phyloP scores from a whole-genome alignment of 2,329 filamentous ascomycete genomes.

The Thelonectria blattea region DNA sequence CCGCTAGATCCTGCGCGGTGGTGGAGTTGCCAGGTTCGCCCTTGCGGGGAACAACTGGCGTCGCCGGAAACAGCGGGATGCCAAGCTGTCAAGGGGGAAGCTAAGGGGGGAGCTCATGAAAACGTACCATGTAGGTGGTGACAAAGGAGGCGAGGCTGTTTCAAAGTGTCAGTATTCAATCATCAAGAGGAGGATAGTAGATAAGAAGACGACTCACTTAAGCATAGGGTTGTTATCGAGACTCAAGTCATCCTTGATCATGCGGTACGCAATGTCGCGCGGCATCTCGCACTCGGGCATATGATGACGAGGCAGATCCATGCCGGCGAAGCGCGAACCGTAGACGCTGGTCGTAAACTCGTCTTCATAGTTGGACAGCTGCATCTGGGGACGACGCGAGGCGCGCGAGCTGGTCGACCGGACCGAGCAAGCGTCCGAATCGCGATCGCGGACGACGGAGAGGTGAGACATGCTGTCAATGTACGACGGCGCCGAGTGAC shows the following conservation, averaged over 20 bases:
- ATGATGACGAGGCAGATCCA: conserved; percentile 80
- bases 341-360: conserved; percentile 82
- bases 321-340: conserved; percentile 80
- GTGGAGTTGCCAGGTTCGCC: conserved; percentile 12
- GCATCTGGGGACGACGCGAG: conserved; percentile 44
- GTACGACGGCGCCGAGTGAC: conserved; percentile 31
- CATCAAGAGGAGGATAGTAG: not conserved
- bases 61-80: conserved; percentile 1
- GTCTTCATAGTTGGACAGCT: conserved; percentile 59
- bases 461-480: conserved; percentile 58
- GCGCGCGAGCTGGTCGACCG: conserved; percentile 35
- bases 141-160: conserved; percentile 88
- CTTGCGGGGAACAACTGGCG: conserved; percentile 20
- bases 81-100: conserved; percentile 10
- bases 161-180: conserved; percentile 8
- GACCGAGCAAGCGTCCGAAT: conserved; percentile 39
- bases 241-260: conserved; percentile 95
- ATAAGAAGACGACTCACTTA: conserved; percentile 58
- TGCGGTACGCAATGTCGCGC: conserved; percentile 87
- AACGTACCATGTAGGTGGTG: conserved; percentile 88
- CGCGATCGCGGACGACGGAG: conserved; percentile 44
- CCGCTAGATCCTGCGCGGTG: not conserved
- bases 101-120: conserved; percentile 2
- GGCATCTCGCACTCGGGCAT: conserved; percentile 95
- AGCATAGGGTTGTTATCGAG: conserved; percentile 91